Conservation (phyloP, 495 filamentous ascomycete genomes). For the Emericellopsis terricola region DNA sequence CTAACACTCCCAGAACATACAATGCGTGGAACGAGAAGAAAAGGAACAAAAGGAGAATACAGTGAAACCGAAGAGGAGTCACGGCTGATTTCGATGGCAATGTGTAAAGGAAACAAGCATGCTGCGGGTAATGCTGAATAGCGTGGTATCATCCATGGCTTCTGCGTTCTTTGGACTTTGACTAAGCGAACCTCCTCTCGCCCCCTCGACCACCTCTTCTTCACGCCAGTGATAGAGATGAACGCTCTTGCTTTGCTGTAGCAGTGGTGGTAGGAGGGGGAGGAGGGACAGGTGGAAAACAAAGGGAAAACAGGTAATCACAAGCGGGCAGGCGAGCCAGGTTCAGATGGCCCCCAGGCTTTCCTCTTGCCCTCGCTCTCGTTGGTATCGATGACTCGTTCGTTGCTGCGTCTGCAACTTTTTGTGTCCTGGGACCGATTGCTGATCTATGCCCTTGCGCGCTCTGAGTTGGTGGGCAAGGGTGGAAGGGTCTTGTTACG, state of each 20-base stretch:
- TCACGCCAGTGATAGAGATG: neutral
- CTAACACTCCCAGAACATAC: neutral
- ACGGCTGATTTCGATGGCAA: neutral
- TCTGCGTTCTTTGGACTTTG: neutral
- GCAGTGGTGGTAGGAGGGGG: too few species aligned
- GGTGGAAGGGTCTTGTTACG: constrained; percentile 2
- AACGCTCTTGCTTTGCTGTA: neutral
- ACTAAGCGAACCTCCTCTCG: neutral
- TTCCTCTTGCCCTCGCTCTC: neutral
- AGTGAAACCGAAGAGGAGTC: too few species aligned
- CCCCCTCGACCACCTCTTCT: neutral
- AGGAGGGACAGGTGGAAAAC: too few species aligned
- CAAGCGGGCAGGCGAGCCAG: too few species aligned
- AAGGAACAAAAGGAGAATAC: neutral
- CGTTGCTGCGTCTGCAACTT: too few species aligned
- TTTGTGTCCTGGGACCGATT: too few species aligned
- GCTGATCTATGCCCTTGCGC: too few species aligned
- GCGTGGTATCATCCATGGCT: constrained; percentile 6
- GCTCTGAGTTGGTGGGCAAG: neutral
- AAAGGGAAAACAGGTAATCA: too few species aligned
- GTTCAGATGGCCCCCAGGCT: neutral
- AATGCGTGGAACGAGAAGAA: neutral
- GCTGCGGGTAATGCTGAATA: neutral
- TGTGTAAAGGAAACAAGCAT: neutral
- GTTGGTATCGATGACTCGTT: too few species aligned